phyloP scores from a whole-genome alignment of 768 basidiomycete species.

The Termitomyces sp. region DNA sequence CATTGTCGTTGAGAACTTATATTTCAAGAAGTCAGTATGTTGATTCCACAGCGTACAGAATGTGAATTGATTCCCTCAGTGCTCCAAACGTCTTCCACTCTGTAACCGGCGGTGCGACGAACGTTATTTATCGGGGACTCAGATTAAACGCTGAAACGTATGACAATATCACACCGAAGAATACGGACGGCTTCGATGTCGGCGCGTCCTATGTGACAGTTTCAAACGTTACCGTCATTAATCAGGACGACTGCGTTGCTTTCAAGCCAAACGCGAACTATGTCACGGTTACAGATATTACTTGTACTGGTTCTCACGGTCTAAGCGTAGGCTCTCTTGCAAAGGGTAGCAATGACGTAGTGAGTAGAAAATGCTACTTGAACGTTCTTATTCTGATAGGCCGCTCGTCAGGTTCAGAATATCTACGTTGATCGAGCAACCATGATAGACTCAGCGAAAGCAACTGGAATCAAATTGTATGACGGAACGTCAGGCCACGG shows the following conservation, averaged over 20 bases:
- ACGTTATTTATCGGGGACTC: slow-evolving; percentile 19
- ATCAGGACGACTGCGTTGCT: slow-evolving; percentile 27
- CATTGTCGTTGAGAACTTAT: slow-evolving; percentile 22
- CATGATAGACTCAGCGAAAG: slow-evolving; percentile 25
- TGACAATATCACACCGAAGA: slow-evolving; percentile 19
- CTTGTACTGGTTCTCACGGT: slow-evolving; percentile 25
- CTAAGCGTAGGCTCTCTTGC: slow-evolving; percentile 23
- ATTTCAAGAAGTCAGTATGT: slow-evolving; percentile 19
- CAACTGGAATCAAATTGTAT: slow-evolving; percentile 25
- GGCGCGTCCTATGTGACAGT: slow-evolving; percentile 23
- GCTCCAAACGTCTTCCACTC: slow-evolving; percentile 24
- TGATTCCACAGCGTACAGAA: not conserved
- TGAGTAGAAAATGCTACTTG: not conserved
- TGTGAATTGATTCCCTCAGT: not conserved
- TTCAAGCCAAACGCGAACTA: slow-evolving; percentile 24
- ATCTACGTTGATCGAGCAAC: slow-evolving; percentile 20
- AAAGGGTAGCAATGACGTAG: slow-evolving; percentile 12
- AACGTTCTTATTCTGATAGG: not conserved
- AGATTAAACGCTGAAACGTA: slow-evolving; percentile 21
- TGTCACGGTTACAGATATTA: slow-evolving; percentile 21
- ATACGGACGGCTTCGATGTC: slow-evolving; percentile 26
- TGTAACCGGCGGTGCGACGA: slow-evolving; percentile 20
- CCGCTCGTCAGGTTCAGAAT: slow-evolving; percentile 17
- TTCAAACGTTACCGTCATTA: slow-evolving; percentile 18
- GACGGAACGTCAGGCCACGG: slow-evolving; percentile 23